Conservation (phyloP, 2,329 filamentous ascomycete genomes). For the Alternaria postmessia region DNA sequence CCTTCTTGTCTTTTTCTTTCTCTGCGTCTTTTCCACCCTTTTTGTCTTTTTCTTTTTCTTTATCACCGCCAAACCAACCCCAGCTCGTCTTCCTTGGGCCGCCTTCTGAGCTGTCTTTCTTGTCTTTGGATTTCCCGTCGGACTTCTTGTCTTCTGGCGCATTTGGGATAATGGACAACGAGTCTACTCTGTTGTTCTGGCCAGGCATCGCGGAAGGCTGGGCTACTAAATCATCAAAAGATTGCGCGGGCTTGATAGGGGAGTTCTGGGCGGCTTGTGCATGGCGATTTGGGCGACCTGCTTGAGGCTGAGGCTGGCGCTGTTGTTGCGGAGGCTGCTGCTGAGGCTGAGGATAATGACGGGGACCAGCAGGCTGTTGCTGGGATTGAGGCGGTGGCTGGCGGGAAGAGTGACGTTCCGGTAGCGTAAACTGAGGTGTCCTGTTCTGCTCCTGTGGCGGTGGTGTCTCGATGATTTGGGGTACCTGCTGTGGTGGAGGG, state of each 20-base stretch:
- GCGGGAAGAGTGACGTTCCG: conserved; percentile 62
- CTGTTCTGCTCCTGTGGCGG: conserved; percentile 46
- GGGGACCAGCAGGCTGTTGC: conserved; percentile 27
- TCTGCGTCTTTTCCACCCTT: conserved; percentile 58
- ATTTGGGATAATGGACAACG: conserved; percentile 81
- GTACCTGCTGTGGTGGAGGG: conserved; percentile 52
- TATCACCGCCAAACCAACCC: conserved; percentile 75
- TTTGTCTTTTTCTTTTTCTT: conserved; percentile 74
- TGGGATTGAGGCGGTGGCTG: conserved; percentile 40
- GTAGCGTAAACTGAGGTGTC: conserved; percentile 49
- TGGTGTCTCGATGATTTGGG: conserved; percentile 72
- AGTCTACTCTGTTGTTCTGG: conserved; percentile 74
- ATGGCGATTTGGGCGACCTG: conserved; percentile 38
- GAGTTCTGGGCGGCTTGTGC: conserved; percentile 42
- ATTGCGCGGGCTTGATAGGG: conserved; percentile 56
- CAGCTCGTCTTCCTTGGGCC: conserved; percentile 78
- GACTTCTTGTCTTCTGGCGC: conserved; percentile 73
- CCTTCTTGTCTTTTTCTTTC: conserved; percentile 55
- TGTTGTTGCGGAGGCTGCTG: conserved; percentile 29
- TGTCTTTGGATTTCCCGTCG: conserved; percentile 76
- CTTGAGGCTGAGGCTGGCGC: conserved; percentile 27
- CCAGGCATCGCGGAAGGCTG: conserved; percentile 75
- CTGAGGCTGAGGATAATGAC: conserved; percentile 21
- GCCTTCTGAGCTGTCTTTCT: conserved; percentile 72
- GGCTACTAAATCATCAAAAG: conserved; percentile 70